Evolutionary conservation across 2,329 filamentous ascomycete species (phyloP), one percentile per base, ranked within the genome.

Genomic region (Diplodia mutila): DNA sequence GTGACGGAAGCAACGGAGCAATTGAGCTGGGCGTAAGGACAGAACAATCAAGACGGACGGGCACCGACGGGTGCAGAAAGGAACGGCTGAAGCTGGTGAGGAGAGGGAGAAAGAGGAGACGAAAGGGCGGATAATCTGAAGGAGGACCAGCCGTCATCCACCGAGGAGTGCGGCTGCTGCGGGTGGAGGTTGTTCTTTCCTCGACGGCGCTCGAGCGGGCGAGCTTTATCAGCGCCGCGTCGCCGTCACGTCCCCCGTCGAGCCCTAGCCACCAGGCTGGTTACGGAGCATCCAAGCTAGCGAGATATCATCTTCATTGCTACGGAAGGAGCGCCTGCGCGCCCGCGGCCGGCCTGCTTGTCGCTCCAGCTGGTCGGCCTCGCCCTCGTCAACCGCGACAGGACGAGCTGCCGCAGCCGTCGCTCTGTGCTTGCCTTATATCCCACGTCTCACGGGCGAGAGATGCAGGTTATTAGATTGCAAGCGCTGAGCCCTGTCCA

Each of bases 391-490:
- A 23, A 9, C 27, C 23, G 2, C n/a, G 42, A 9, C 29, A 51
- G 46, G 42, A 14, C 49, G 46, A 51, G 11, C 16, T 12, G 21
- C 46, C 16, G n/a, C 46, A 51, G 59, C 59, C 11, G 9, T 66
- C 27, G 21, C 29, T 66, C 29, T 66, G 42, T 53, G 39, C 64
- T 59, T 66, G 64, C 29, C 61, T 88, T 90, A 87, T 90, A 90
- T 90, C 88, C 87, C 87, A 79, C 78, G 80, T 81, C 84, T 83
- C 85, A 89, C 80, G 77, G 72, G 73, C 11, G 23, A 18, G 66
- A 73, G 79, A 79, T 82, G 82, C 78, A 87, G 86, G 87, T 84
- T 89, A 90, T 90, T 90, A 88, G 86, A 90, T 89, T 82, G 86
- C 84, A 85, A 87, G 88, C 90, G 87, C 12, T 18, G 34, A 46